Evolutionary conservation across 345 rosid species (phyloP).

Genomic region (Gossypium sturtianum): DNA sequence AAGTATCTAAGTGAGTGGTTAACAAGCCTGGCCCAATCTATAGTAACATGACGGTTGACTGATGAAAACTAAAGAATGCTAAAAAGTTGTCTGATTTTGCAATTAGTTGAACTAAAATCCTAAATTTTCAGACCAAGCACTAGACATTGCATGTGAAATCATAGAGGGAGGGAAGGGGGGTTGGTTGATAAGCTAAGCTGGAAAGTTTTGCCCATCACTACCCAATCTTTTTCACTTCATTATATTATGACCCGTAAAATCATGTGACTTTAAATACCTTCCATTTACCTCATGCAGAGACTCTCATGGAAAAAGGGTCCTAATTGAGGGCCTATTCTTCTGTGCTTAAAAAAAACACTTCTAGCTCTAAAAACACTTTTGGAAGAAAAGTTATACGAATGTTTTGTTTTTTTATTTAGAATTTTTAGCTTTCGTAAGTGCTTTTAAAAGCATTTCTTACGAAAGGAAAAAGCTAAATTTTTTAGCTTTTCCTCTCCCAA

Average conservation of each 20-base stretch:
- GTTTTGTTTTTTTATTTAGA: too few relatives aligned
- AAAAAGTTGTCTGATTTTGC: background rate
- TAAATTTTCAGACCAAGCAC: background rate
- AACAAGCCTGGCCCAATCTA: background rate
- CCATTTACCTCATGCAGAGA: background rate
- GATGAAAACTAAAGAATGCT: background rate
- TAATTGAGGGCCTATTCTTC: too few relatives aligned
- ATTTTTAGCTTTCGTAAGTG: too few relatives aligned
- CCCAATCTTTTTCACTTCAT: background rate
- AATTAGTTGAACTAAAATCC: background rate
- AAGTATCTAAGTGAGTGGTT: background rate
- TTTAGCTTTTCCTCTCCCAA: too few relatives aligned
- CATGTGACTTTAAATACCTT: background rate
- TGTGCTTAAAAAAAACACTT: too few relatives aligned
- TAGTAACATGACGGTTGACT: background rate
- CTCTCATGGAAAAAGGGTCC: background rate
- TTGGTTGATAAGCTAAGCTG: slow-evolving; percentile 5
- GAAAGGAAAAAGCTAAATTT: too few relatives aligned
- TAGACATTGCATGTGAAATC: background rate
- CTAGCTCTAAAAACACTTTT: too few relatives aligned
- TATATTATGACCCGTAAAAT: background rate
- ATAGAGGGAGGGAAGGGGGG: background rate
- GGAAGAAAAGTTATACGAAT: too few relatives aligned
- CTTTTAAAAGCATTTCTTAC: too few relatives aligned
- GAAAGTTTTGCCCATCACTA: slow-evolving; percentile 6